These are phyloP conservation scores for Cercospora citrullina DNA, from an alignment of 2,329 filamentous ascomycete genomes.

Conservation along the genomic window DNA sequence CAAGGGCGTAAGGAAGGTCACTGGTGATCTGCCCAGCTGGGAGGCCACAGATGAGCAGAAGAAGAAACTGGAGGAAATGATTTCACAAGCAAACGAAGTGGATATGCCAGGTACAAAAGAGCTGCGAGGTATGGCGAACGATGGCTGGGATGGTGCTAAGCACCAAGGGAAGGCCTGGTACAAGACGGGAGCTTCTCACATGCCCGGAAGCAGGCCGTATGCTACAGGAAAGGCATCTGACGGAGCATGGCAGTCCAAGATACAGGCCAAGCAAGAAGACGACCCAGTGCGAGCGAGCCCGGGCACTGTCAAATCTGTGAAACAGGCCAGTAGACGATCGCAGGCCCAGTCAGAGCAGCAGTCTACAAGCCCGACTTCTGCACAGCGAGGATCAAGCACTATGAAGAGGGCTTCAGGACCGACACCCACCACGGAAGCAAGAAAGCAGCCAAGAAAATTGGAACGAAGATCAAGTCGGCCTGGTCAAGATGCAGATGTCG, in stretches of 20 bases:
- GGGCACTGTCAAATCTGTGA: constrained; percentile 17
- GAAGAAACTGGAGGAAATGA: constrained; percentile 36
- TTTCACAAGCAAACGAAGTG: constrained; percentile 33
- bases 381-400: neutral
- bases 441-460: constrained; percentile 26
- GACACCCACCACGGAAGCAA: constrained; percentile 1
- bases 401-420: neutral
- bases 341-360: constrained; percentile 1
- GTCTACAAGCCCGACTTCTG: neutral
- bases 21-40: constrained; percentile 35
- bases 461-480: constrained; percentile 16
- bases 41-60: constrained; percentile 37
- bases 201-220: constrained; percentile 13
- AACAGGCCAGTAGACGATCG: constrained; percentile 8
- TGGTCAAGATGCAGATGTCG: neutral
- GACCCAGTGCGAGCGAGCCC: constrained; percentile 11
- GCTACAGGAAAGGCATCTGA: constrained; percentile 12
- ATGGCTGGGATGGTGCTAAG: constrained; percentile 14
- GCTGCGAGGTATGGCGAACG: constrained; percentile 21
- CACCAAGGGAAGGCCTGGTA: constrained; percentile 17
- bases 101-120: constrained; percentile 29
- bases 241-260: constrained; percentile 15
- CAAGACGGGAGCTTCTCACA: constrained; percentile 18
- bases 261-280: constrained; percentile 8
- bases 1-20: constrained; percentile 31